A percentile compares a stretch with the other conserved stretches of the same genome.
Conservation (phyloP, 495 filamentous ascomycete genomes). For the Neurospora sp. region DNA sequence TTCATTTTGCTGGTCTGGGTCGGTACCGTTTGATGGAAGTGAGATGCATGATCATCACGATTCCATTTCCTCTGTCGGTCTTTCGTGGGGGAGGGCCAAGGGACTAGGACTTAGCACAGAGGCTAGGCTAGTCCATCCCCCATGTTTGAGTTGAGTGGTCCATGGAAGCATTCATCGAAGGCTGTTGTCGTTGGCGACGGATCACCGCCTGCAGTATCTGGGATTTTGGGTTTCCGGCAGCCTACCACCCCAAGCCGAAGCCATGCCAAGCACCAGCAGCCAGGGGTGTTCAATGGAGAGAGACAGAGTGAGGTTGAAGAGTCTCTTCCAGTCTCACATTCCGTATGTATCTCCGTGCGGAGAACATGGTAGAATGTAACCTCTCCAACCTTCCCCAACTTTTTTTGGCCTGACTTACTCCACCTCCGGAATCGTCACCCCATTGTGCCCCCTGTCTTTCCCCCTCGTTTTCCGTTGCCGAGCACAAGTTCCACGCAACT, state of each 20-base stretch:
- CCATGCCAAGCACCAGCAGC: background rate
- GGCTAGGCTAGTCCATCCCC: background rate
- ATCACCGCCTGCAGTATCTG: background rate
- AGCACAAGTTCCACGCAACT: background rate
- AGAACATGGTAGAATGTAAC: background rate
- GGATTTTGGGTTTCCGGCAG: background rate
- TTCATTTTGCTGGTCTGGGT: background rate
- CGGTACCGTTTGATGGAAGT: background rate
- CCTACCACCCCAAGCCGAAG: background rate
- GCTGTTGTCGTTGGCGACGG: background rate
- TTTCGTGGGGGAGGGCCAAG: background rate
- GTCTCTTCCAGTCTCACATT: background rate
- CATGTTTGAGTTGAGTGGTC: background rate
- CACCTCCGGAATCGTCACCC: background rate
- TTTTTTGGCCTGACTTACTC: background rate
- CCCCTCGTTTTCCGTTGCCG: background rate
- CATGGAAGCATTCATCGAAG: background rate
- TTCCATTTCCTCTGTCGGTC: background rate
- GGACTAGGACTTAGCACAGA: background rate
- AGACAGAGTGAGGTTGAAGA: background rate
- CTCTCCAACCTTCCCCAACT: constrained; percentile 24
- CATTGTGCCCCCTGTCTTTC: background rate
- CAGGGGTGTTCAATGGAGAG: background rate
- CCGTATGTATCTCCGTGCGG: background rate
- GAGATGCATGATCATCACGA: background rate